Base-by-base conservation (phyloP, 2,329 filamentous ascomycete genomes). In the Mollisiaceae sp. region DNA sequence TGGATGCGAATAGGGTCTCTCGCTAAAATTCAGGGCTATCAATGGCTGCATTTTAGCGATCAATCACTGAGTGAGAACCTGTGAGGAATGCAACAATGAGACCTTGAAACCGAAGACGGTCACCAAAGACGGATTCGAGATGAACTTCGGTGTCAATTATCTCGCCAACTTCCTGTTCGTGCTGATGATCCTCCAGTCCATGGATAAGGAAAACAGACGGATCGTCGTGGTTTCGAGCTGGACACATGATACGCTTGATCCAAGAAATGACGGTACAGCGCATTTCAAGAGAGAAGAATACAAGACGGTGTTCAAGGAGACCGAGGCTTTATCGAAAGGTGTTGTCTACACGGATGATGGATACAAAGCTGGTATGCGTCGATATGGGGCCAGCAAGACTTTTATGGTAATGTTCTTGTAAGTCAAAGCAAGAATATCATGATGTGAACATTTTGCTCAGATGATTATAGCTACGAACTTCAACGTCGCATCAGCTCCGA, bases 151-250 rank as follows among this genome's bases (percentile, higher is more conserved):
- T 56, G 63, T 70, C 56, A 77, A 75, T 60, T 78, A 77, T 64
- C 73, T 78, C 9, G 72, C 73, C 2, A 76, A 78, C 59, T 78
- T 76, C 62, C 73, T 78, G 32, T 68, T 78, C 24, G 71, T 73
- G 0, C 62, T 78, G 15, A 64, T 77, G 45, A 63, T 78, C 4
- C 69, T 79, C n/a, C 70, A 74, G 64, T 77, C 76, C 39, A 73
- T 78, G 71, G 76, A 78, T 66, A 72, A 72, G 63, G 63, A 75
- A 52, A 52, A 73, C 15, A 77, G 77, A 6, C 71, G 76, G 8
- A 72, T 79, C 11, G 71, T 79, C 8, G 59, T 77, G 8, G 60
- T 79, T 8, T 54, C 61, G 6, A 65, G 60, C 38, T 54, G 55
- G 69, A 74, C 20, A 74, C 77, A 68, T 75, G 71, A 67, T 59